A percentile compares a stretch with the other conserved stretches of the same genome.
Conservation (phyloP, 768 basidiomycete genomes). For the Collybia nuda region DNA sequence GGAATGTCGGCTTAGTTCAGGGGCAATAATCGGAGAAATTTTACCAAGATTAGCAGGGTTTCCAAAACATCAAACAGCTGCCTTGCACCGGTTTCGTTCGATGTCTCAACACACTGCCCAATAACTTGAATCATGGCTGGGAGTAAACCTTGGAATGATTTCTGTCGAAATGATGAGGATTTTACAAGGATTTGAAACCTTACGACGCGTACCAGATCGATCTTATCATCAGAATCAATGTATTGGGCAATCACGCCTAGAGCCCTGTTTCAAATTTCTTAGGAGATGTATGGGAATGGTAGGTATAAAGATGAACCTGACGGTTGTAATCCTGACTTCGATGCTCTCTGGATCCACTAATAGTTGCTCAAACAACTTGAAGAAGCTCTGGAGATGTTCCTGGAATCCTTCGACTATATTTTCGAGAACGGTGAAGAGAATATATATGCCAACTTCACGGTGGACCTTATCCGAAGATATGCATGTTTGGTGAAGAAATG, state of each 20-base stretch:
- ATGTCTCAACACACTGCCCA: conserved; percentile 74
- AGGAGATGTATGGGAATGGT: neutral
- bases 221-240: conserved; percentile 85
- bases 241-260: conserved; percentile 92
- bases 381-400: conserved; percentile 68
- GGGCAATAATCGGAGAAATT: conserved; percentile 18
- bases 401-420: conserved; percentile 89
- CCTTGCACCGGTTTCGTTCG: conserved; percentile 80
- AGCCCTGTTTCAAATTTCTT: conserved; percentile 43
- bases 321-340: conserved; percentile 88
- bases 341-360: conserved; percentile 82
- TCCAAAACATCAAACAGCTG: conserved; percentile 95
- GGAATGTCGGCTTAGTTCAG: conserved; percentile 2
- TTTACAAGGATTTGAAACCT: neutral
- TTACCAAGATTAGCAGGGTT: conserved; percentile 87
- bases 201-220: conserved; percentile 65
- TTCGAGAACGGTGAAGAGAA: conserved; percentile 89
- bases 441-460: conserved; percentile 90
- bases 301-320: conserved; percentile 48
- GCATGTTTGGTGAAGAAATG: conserved; percentile 81
- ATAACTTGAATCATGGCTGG: conserved; percentile 89
- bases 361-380: conserved; percentile 74
- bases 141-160: conserved; percentile 83
- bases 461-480: conserved; percentile 66
- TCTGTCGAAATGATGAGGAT: conserved; percentile 39